phyloP scores from a whole-genome alignment of 2,329 filamentous ascomycete species.

The Teratosphaeria pseudoeucalypti region DNA sequence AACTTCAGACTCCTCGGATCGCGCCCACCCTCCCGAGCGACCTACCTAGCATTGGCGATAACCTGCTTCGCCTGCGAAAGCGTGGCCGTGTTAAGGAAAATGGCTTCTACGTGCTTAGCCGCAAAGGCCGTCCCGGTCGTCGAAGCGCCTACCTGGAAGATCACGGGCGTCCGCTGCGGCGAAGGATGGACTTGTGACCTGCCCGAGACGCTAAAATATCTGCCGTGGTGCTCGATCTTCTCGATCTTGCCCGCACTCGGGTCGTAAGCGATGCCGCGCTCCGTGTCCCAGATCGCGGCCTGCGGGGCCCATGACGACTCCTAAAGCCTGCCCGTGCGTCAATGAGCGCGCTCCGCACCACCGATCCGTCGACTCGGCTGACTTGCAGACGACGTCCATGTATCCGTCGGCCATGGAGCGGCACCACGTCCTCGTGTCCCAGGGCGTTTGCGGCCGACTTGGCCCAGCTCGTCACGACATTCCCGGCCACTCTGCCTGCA shows the following conservation, averaged over 20 bases:
- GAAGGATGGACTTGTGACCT: slow-evolving; percentile 44
- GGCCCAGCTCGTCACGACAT: slow-evolving; percentile 56
- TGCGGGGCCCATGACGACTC: slow-evolving; percentile 22
- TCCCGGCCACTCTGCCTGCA: slow-evolving; percentile 40
- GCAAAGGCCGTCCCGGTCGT: slow-evolving; percentile 56
- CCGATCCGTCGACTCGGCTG: not conserved
- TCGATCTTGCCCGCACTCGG: slow-evolving; percentile 43
- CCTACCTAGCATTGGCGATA: slow-evolving; percentile 52
- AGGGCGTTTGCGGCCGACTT: slow-evolving; percentile 38
- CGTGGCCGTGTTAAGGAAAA: slow-evolving; percentile 48
- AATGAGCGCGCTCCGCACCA: not conserved
- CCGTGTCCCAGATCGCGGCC: slow-evolving; percentile 38
- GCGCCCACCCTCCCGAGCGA: slow-evolving; percentile 46
- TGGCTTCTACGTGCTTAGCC: slow-evolving; percentile 59
- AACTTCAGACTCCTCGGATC: slow-evolving; percentile 56
- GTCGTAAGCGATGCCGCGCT: slow-evolving; percentile 43
- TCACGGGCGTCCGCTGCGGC: slow-evolving; percentile 50
- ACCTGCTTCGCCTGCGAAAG: slow-evolving; percentile 52
- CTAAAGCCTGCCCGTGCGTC: slow-evolving; percentile 4
- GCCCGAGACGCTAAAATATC: slow-evolving; percentile 35
- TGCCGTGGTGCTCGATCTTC: slow-evolving; percentile 31
- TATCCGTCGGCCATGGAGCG: slow-evolving; percentile 51
- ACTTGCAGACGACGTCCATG: slow-evolving; percentile 42
- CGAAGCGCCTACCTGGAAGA: slow-evolving; percentile 61
- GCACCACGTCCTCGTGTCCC: slow-evolving; percentile 15